phyloP scores from a whole-genome alignment of 441 rosid genomes.

The Syzygium syzygioides region DNA sequence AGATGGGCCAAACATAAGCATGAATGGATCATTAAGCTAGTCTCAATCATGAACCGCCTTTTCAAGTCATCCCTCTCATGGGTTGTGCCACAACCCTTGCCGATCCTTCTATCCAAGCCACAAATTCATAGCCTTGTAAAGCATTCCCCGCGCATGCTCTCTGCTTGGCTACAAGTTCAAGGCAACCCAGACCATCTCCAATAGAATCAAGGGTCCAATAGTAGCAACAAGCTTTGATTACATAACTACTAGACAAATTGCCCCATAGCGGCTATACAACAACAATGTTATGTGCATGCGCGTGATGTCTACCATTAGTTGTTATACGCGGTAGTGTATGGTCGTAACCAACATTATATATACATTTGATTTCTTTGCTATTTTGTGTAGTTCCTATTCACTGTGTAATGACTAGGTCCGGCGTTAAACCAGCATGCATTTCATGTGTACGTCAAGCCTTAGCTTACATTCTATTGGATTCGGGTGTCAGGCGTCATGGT shows the following conservation, averaged over 20 bases:
- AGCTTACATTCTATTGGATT: background rate
- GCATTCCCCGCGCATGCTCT: background rate
- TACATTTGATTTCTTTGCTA: background rate
- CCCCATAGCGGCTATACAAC: background rate
- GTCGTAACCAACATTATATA: fast-evolving
- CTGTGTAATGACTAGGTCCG: background rate
- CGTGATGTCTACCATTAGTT: fast-evolving
- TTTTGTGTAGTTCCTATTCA: background rate
- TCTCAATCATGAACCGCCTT: background rate
- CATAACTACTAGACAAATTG: background rate
- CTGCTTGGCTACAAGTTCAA: fast-evolving
- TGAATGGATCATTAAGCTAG: background rate
- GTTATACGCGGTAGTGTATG: background rate
- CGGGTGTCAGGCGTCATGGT: background rate
- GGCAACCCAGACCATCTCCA: background rate
- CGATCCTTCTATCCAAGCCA: fast-evolving
- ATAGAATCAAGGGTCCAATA: background rate
- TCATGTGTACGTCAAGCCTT: background rate
- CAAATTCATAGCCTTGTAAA: background rate
- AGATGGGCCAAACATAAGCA: background rate
- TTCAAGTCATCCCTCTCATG: background rate
- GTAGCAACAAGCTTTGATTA: fast-evolving
- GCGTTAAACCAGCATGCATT: background rate
- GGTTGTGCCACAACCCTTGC: background rate
- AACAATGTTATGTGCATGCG: background rate